A percentile compares a stretch with the other conserved stretches of the same genome.
Conservation (phyloP, 805 yeast species). For the Suhomyces pyralidae region DNA sequence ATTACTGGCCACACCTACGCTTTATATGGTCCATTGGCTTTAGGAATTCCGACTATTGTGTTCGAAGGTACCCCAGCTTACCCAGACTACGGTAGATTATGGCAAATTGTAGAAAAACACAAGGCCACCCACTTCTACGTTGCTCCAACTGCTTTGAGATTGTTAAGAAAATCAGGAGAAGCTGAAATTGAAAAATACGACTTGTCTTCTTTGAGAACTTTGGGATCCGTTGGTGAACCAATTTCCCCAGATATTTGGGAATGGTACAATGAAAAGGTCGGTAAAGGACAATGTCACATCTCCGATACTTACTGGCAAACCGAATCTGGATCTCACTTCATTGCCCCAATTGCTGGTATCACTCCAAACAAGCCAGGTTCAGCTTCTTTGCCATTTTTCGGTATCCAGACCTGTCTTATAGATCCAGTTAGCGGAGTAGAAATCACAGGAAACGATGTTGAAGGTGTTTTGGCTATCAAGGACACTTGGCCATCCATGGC, state of each 20-base stretch:
- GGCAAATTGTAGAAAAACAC: conserved; percentile 72
- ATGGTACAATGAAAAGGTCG: conserved; percentile 74
- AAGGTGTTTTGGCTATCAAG: conserved; percentile 75
- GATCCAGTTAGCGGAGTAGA: conserved; percentile 76
- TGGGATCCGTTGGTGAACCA: conserved; percentile 87
- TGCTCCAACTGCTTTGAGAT: conserved; percentile 80
- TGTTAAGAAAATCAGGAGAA: conserved; percentile 73
- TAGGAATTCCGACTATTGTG: conserved; percentile 76
- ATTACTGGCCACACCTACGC: conserved; percentile 86
- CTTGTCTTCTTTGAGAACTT: conserved; percentile 59
- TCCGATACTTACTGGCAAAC: conserved; percentile 91
- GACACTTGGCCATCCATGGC: conserved; percentile 85
- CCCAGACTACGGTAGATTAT: conserved; percentile 75
- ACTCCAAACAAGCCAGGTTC: conserved; percentile 85
- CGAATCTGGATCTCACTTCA: conserved; percentile 78
- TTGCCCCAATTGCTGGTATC: conserved; percentile 71
- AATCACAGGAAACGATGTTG: conserved; percentile 64
- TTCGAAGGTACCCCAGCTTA: conserved; percentile 88
- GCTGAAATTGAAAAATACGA: conserved; percentile 58
- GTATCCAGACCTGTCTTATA: conserved; percentile 68
- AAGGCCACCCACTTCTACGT: conserved; percentile 77
- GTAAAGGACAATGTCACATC: conserved; percentile 66
- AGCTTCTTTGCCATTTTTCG: conserved; percentile 82
- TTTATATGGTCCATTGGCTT: conserved; percentile 72
- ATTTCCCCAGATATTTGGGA: conserved; percentile 86